phyloP scores from a whole-genome alignment of 306 rosid genomes.

The Malus asiatica region DNA sequence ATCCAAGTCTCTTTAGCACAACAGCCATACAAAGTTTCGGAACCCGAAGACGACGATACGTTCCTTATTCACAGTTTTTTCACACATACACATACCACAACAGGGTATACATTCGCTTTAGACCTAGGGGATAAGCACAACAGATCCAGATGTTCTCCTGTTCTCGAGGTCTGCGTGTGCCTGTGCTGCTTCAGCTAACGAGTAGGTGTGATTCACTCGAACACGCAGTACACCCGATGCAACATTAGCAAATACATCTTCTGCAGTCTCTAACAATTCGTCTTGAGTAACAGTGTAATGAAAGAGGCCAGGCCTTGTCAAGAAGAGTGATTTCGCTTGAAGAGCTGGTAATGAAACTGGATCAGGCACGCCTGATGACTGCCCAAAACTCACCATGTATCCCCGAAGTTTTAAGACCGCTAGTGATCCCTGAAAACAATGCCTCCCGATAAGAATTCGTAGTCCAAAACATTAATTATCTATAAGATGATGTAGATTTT shows the following conservation, averaged over 20 bases:
- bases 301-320: conserved; percentile 72
- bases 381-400: conserved; percentile 84
- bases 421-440: conserved; percentile 63
- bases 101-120: no score
- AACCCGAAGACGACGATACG: no score
- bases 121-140: conserved; percentile 63
- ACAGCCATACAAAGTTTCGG: no score
- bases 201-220: conserved; percentile 77
- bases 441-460: not conserved
- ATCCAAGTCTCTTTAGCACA: no score
- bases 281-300: conserved; percentile 52
- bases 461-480: not conserved
- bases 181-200: conserved; percentile 62
- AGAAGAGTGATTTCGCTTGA: conserved; percentile 59
- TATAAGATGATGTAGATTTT: not conserved
- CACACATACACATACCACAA: no score
- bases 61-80: not conserved
- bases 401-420: conserved; percentile 60
- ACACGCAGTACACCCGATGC: conserved; percentile 53
- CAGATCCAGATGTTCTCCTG: conserved; percentile 73
- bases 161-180: conserved; percentile 82
- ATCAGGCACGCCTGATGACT: conserved; percentile 80
- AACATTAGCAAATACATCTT: conserved; percentile 60
- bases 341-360: conserved; percentile 70
- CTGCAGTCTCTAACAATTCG: conserved; percentile 55